Percentiles rank a stretch among this genome's conserved stretches.
These are phyloP conservation scores for Lunularia cruciata DNA, from an alignment of 225 moss, liverwort and hornwort genomes.

Conservation along the genomic window DNA sequence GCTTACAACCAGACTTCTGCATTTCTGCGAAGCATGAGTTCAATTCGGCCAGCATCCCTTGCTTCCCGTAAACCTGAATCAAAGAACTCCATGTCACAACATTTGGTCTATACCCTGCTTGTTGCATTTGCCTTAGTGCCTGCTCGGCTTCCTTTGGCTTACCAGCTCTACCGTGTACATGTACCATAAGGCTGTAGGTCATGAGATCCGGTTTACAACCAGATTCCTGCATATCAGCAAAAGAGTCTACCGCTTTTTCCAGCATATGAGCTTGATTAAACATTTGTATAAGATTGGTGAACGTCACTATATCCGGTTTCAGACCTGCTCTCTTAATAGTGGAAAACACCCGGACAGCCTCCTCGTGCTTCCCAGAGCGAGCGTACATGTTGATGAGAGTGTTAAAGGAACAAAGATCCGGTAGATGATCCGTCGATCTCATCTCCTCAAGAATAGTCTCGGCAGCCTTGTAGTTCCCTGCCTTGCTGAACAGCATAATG, in stretches of 20 bases:
- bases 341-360: constrained; percentile 58
- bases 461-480: constrained; percentile 55
- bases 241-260: constrained; percentile 59
- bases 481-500: constrained; percentile 53
- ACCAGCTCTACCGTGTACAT: constrained; percentile 71
- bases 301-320: constrained; percentile 67
- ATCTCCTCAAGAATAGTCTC: constrained; percentile 64
- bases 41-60: constrained; percentile 65
- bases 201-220: constrained; percentile 75
- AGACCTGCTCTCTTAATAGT: constrained; percentile 55
- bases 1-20: constrained; percentile 64
- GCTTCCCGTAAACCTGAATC: constrained; percentile 72
- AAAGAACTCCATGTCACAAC: constrained; percentile 86
- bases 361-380: constrained; percentile 47
- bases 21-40: constrained; percentile 70
- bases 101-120: constrained; percentile 58
- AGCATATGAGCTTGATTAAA: constrained; percentile 54
- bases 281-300: constrained; percentile 75
- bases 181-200: constrained; percentile 66
- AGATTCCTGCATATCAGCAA: constrained; percentile 60
- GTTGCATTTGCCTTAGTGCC: constrained; percentile 58
- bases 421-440: constrained; percentile 56
- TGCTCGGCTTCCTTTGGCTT: constrained; percentile 60
- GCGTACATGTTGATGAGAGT: constrained; percentile 67
- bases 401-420: constrained; percentile 79